Conservation (phyloP, 164 flowering plant species). For the Nymphaea colorata region DNA sequence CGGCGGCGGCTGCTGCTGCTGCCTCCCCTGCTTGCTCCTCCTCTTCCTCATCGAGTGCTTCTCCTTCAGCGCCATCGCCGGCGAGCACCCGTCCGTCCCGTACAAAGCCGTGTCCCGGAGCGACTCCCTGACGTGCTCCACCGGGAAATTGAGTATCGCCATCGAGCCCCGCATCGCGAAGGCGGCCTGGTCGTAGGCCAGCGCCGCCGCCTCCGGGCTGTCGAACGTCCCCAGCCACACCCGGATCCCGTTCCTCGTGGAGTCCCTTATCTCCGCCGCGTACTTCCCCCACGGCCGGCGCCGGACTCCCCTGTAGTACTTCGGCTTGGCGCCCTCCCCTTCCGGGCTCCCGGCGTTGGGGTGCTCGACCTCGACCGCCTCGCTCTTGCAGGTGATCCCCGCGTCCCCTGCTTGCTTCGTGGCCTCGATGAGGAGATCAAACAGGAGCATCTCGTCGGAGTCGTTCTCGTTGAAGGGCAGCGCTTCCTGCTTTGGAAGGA, state of each 20-base stretch:
- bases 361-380: not conserved
- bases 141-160: constrained; percentile 51
- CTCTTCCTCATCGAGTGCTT: constrained; percentile 36
- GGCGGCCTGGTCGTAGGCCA: constrained; percentile 72
- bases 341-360: not conserved
- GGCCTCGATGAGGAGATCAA: constrained; percentile 21
- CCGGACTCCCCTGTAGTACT: constrained; percentile 30
- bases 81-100: constrained; percentile 32
- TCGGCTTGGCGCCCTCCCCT: constrained; percentile 5
- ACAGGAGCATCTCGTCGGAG: constrained; percentile 46
- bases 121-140: constrained; percentile 34
- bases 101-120: constrained; percentile 24
- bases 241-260: constrained; percentile 51
- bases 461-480: constrained; percentile 56
- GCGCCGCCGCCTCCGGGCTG: constrained; percentile 61
- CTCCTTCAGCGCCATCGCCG: constrained; percentile 47
- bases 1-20: not conserved
- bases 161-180: constrained; percentile 36
- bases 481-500: constrained; percentile 1
- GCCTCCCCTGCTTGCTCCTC: constrained; percentile 13
- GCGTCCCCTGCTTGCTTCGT: constrained; percentile 18
- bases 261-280: constrained; percentile 67
- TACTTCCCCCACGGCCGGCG: constrained; percentile 56
- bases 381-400: not conserved
- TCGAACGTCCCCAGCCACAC: constrained; percentile 81